These are phyloP conservation scores for Craspedostauros australis DNA, from an alignment of 108 stramenopile genomes.

Conservation along the genomic window DNA sequence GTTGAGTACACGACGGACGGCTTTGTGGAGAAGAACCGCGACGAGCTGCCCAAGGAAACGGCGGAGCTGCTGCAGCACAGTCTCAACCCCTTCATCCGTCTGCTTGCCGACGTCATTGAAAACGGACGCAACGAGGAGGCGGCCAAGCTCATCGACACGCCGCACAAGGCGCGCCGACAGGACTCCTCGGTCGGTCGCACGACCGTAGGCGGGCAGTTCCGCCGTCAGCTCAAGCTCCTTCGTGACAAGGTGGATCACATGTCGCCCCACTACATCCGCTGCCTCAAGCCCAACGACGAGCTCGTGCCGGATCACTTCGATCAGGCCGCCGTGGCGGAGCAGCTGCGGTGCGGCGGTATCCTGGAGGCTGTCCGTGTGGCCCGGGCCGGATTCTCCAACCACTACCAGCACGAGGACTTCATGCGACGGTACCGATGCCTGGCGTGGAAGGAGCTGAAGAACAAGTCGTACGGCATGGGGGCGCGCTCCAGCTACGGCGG, in stretches of 20 bases:
- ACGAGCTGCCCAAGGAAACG: constrained; percentile 84
- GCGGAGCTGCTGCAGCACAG: constrained; percentile 50
- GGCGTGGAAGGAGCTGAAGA: constrained; percentile 29
- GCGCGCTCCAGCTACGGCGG: neutral
- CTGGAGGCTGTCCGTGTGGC: constrained; percentile 88
- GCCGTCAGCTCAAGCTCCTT: constrained; percentile 54
- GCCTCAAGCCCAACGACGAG: constrained; percentile 88
- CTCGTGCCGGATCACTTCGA: constrained; percentile 74
- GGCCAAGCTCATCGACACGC: neutral
- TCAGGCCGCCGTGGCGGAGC: constrained; percentile 77
- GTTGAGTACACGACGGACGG: constrained; percentile 82
- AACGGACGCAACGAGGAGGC: constrained; percentile 2
- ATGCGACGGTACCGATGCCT: constrained; percentile 52
- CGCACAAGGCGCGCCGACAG: constrained; percentile 9
- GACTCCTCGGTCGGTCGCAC: constrained; percentile 41
- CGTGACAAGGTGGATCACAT: constrained; percentile 66
- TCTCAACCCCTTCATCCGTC: constrained; percentile 34
- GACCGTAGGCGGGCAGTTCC: constrained; percentile 77
- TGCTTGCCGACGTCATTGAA: constrained; percentile 40
- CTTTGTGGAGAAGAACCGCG: constrained; percentile 90
- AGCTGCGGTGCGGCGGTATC: constrained; percentile 86
- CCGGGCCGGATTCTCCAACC: constrained; percentile 84
- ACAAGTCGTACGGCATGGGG: neutral
- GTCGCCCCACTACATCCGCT: constrained; percentile 85
- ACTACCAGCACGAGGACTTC: constrained; percentile 74